Percentiles rank a stretch among this genome's conserved stretches.
Evolutionary conservation across 2,329 filamentous ascomycete genomes (phyloP).

Genomic region (Xylaria sp.): DNA sequence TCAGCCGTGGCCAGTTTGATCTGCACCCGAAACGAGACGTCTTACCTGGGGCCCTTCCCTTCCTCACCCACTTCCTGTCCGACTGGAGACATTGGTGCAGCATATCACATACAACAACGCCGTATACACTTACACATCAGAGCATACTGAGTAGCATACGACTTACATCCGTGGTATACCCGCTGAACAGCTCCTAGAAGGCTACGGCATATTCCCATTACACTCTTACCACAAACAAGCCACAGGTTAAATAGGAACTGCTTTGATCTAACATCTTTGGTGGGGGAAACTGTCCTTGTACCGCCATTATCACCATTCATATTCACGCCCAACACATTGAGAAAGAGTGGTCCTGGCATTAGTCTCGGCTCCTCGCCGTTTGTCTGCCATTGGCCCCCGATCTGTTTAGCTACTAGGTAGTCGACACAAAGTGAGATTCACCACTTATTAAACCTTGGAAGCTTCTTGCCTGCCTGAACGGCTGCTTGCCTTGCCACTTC

Average conservation of each 20-base stretch:
- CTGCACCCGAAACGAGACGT: conserved; percentile 1
- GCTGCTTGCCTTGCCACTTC: conserved; percentile 9
- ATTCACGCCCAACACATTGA: neutral
- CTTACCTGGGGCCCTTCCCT: too few species aligned
- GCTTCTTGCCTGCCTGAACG: neutral
- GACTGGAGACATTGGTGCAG: conserved; percentile 15
- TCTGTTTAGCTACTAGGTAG: neutral
- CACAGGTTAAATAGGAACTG: neutral
- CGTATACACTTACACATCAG: neutral
- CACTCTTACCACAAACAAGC: neutral
- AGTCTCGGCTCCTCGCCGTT: neutral
- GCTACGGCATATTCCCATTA: neutral
- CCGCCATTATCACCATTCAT: too few species aligned
- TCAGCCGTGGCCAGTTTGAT: conserved; percentile 2
- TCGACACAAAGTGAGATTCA: neutral
- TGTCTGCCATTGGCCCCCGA: neutral
- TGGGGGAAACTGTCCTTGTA: neutral
- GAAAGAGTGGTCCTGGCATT: neutral
- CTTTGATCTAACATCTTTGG: neutral
- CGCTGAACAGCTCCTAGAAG: neutral
- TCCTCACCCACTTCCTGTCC: neutral
- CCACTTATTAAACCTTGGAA: neutral
- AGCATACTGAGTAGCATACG: neutral
- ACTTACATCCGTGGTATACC: neutral
- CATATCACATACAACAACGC: neutral